Base-by-base conservation (phyloP, 73 alveolate species). In the Uronychia setigera region DNA sequence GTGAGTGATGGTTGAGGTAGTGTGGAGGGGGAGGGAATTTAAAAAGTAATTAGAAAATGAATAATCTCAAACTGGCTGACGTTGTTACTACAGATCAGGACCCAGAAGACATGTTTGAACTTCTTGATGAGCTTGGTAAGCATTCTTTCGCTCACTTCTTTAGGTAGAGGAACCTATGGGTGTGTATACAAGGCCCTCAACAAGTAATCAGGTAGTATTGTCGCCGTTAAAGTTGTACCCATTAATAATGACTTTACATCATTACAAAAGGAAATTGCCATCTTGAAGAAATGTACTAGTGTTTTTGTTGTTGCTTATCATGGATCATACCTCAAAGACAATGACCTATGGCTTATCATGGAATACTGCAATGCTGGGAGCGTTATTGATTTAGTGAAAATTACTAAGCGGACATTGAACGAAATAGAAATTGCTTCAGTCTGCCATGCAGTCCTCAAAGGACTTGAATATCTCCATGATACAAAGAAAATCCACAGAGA, bases 291-390 rank as follows among this genome's bases (percentile, higher is more conserved):
- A 85, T 97, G 99, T 89, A 93, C 93, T 83, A 88, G 96, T 79
- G 97, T 96, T 0, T 95, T 96, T 89, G 97, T 98, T 35, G 98
- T 98, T 27, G 93, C 95, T 81, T 98, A 93, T 86, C 91, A 93
- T 85, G 98, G 99, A 33, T 87, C 98, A 9, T 98, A 97, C 84
- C 67, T 94, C 60, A 98, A 98, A 83, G 98, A 97, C 82, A 95
- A 93, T 14, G 96, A 96, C 80, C 92, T 98, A 29, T 98, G 99
- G 99, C 93, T 98, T 11, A 92, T 98, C 26, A 92, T 96, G 75
- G 99, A 98, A 87, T 98, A 92, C 89, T 98, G 99, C 87, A 98
- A 93, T 58, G 99, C 99, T 46, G 99, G 99, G 30, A 89, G 98
- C 28, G 97, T 97, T 58, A 89, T 95, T 29, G 99, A 98, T 83